A percentile compares a stretch with the other conserved stretches of the same genome.
Evolutionary conservation across 768 basidiomycete genomes (phyloP).

Genomic region (Trametes sanguinea): DNA sequence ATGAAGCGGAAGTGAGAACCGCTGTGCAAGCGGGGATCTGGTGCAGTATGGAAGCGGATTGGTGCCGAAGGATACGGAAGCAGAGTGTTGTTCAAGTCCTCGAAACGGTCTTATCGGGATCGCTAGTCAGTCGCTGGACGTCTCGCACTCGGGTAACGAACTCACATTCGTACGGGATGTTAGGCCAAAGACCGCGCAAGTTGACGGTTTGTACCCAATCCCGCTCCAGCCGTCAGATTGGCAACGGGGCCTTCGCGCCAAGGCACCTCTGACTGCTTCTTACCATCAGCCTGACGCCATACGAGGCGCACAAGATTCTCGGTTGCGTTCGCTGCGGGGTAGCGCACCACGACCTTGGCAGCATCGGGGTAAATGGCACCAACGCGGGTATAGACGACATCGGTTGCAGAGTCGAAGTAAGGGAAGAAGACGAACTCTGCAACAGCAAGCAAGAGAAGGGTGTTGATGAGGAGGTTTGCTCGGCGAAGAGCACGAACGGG

Average conservation of each 20-base stretch:
- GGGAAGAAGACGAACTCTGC: constrained; percentile 59
- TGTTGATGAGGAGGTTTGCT: constrained; percentile 41
- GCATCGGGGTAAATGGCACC: constrained; percentile 68
- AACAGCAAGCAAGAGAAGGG: constrained; percentile 37
- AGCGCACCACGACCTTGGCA: constrained; percentile 64
- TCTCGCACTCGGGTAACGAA: constrained; percentile 14
- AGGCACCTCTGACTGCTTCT: not conserved
- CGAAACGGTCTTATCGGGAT: constrained; percentile 42
- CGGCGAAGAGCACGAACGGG: constrained; percentile 26
- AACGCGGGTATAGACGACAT: constrained; percentile 65
- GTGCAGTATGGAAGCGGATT: constrained; percentile 71
- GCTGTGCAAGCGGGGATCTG: constrained; percentile 59
- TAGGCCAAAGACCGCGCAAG: constrained; percentile 65
- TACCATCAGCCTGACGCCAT: constrained; percentile 44
- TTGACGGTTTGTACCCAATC: constrained; percentile 64
- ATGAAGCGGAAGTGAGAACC: constrained; percentile 69
- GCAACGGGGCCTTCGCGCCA: constrained; percentile 62
- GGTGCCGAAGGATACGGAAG: constrained; percentile 53
- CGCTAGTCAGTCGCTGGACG: too few relatives aligned
- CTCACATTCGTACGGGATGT: constrained; percentile 70
- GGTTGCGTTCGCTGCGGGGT: constrained; percentile 45
- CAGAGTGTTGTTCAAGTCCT: constrained; percentile 42
- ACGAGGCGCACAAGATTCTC: constrained; percentile 41
- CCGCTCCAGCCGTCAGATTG: constrained; percentile 40
- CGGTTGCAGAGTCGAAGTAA: constrained; percentile 51